These are phyloP conservation scores for Lolium rigidum DNA, from an alignment of 176 grass and related monocot species.

Conservation along the genomic window DNA sequence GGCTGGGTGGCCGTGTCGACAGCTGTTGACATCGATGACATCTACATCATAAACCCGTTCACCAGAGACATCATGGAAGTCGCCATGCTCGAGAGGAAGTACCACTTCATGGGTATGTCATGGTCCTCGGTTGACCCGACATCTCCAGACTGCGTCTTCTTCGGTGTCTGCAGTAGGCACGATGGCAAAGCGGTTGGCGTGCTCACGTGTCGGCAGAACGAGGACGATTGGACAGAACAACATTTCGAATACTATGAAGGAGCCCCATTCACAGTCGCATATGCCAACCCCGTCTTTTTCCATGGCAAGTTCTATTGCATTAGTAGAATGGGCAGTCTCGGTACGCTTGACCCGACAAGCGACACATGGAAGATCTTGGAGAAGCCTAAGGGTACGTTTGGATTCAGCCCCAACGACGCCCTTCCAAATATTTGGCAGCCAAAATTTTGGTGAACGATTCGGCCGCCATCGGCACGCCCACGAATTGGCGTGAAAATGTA, in stretches of 20 bases:
- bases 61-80: background rate
- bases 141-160: background rate
- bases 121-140: background rate
- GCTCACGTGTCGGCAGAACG: background rate
- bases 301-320: background rate
- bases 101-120: background rate
- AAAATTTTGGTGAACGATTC: too few relatives aligned
- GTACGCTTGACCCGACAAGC: background rate
- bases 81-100: background rate
- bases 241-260: background rate
- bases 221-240: background rate
- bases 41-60: constrained; percentile 10
- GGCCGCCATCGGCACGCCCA: too few relatives aligned
- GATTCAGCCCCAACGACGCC: too few relatives aligned
- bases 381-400: too few relatives aligned
- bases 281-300: background rate
- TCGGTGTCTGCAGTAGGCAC: background rate
- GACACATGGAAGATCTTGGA: constrained; percentile 11
- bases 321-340: background rate
- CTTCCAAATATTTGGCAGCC: too few relatives aligned
- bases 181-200: background rate
- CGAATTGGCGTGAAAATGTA: too few relatives aligned
- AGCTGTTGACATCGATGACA: background rate
- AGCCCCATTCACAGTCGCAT: background rate
- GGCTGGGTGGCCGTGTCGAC: background rate